Evolutionary conservation across 208 protist genomes (phyloP).

Genomic region (Angomonas deanei): DNA sequence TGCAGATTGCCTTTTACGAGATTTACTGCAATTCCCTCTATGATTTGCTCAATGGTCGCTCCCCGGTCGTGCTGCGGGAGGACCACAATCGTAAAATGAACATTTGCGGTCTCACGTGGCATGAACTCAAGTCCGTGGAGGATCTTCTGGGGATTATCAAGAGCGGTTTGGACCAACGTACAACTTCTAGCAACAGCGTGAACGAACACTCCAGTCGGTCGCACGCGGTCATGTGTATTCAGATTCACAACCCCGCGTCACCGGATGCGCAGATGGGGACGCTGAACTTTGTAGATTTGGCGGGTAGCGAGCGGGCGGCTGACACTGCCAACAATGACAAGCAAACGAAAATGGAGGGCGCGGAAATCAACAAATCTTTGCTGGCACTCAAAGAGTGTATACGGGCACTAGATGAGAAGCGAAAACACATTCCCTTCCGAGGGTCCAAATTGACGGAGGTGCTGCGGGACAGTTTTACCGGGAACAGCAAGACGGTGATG

Average conservation of each 20-base stretch:
- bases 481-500: conserved; percentile 94
- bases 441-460: conserved; percentile 96
- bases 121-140: conserved; percentile 31
- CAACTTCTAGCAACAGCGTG: conserved; percentile 82
- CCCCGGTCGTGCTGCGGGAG: conserved; percentile 86
- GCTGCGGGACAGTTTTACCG: conserved; percentile 94
- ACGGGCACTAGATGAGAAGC: conserved; percentile 90
- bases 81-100: conserved; percentile 86
- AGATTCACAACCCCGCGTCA: conserved; percentile 28
- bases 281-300: conserved; percentile 97
- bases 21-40: conserved; percentile 95
- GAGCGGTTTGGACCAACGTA: conserved; percentile 73
- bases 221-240: conserved; percentile 81
- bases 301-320: conserved; percentile 94
- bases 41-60: conserved; percentile 90
- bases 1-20: conserved; percentile 90
- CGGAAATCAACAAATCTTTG: conserved; percentile 99
- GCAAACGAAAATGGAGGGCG: conserved; percentile 93
- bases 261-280: conserved; percentile 51
- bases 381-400: conserved; percentile 99
- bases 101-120: conserved; percentile 88
- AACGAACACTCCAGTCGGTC: conserved; percentile 87
- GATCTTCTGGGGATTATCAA: conserved; percentile 73
- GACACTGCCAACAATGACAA: conserved; percentile 89
- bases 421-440: conserved; percentile 94